Percentiles rank a stretch among this genome's conserved stretches.
These are phyloP conservation scores for Sugiyamaella sp. DNA, from an alignment of 1,139 yeast species.

Conservation along the genomic window DNA sequence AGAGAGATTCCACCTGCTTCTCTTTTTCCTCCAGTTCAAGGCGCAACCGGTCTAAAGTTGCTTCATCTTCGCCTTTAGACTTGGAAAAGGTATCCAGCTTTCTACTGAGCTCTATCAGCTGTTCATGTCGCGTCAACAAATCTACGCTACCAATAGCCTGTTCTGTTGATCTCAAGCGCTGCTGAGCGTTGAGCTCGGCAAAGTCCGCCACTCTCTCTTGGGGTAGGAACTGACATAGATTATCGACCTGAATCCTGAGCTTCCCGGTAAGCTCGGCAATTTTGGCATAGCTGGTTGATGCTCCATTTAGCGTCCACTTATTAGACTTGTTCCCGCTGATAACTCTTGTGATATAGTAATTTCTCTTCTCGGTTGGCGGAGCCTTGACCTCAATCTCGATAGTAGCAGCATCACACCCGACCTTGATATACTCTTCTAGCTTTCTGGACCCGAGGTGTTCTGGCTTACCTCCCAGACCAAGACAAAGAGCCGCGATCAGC, in stretches of 20 bases:
- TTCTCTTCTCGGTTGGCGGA: slow-evolving; percentile 25
- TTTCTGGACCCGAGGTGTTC: slow-evolving; percentile 80
- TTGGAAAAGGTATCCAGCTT: slow-evolving; percentile 27
- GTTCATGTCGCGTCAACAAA: slow-evolving; percentile 59
- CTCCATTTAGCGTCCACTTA: slow-evolving; percentile 62
- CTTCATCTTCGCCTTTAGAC: slow-evolving; percentile 35
- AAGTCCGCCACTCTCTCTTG: slow-evolving; percentile 95
- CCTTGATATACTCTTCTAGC: slow-evolving; percentile 70
- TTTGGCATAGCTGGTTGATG: slow-evolving; percentile 47
- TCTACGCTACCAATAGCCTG: slow-evolving; percentile 73
- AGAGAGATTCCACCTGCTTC: slow-evolving; percentile 34
- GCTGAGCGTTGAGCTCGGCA: slow-evolving; percentile 78
- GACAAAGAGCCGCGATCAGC: slow-evolving; percentile 88
- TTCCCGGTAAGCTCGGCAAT: slow-evolving; percentile 52
- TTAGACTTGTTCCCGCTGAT: slow-evolving; percentile 50
- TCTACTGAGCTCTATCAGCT: slow-evolving; percentile 57
- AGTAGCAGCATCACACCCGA: slow-evolving; percentile 59
- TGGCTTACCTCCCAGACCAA: slow-evolving; percentile 84
- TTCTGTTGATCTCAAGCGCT: slow-evolving; percentile 74
- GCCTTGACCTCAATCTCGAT: slow-evolving; percentile 68
- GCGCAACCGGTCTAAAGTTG: background rate
- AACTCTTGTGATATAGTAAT: slow-evolving; percentile 50
- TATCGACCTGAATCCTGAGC: slow-evolving; percentile 82
- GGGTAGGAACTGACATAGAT: slow-evolving; percentile 90
- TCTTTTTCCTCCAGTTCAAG: slow-evolving; percentile 6